Conservation (phyloP, 1,284 basidiomycete genomes). For the Fomitopsis palustris region DNA sequence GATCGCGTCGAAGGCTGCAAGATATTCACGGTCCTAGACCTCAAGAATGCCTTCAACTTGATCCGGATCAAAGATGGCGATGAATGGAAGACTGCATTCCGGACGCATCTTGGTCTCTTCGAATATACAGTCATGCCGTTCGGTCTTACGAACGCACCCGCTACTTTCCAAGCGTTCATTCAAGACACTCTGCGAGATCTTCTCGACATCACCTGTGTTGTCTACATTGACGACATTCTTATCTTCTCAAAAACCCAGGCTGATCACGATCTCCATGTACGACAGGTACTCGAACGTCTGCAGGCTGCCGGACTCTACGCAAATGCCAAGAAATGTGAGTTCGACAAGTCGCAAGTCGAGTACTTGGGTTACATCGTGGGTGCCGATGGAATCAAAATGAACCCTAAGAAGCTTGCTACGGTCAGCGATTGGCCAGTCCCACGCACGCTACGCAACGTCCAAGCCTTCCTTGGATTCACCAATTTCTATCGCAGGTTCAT, state of each 20-base stretch:
- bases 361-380: constrained; percentile 41
- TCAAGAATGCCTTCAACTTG: not conserved
- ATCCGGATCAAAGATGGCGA: not conserved
- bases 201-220: constrained; percentile 10
- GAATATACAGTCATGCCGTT: constrained; percentile 11
- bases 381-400: constrained; percentile 33
- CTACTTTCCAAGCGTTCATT: constrained; percentile 14
- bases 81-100: constrained; percentile 9
- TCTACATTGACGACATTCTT: constrained; percentile 30
- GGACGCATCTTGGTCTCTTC: constrained; percentile 8
- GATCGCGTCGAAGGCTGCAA: constrained; percentile 3
- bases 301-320: not conserved
- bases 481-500: constrained; percentile 25
- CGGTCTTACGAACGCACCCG: constrained; percentile 10
- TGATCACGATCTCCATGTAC: constrained; percentile 16
- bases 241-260: constrained; percentile 15
- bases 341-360: constrained; percentile 29
- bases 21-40: not conserved
- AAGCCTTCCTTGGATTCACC: constrained; percentile 34
- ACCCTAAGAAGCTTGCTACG: constrained; percentile 34
- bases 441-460: constrained; percentile 22
- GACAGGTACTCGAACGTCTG: not conserved
- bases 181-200: constrained; percentile 11
- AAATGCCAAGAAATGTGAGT: constrained; percentile 37
- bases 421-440: constrained; percentile 38